Percentiles rank a stretch among this genome's conserved stretches.
phyloP scores from a whole-genome alignment of 352 stramenopile genomes.

The Phytophthora citricola region DNA sequence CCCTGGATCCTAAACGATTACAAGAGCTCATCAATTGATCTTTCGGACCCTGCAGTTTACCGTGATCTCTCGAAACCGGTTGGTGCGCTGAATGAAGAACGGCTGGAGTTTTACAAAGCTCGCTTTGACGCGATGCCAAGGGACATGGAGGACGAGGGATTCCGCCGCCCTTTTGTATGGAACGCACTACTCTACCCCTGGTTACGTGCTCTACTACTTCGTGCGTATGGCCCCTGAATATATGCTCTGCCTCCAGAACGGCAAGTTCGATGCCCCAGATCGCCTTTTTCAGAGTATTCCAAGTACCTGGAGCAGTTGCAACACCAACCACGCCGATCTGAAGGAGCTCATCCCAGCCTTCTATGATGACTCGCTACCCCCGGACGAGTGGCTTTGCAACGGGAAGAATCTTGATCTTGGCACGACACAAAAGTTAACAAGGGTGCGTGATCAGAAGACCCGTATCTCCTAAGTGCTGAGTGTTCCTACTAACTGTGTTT shows the following conservation, averaged over 20 bases:
- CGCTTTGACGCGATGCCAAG: constrained; percentile 92
- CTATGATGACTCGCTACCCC: constrained; percentile 92
- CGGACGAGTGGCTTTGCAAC: constrained; percentile 96
- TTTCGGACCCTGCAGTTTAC: constrained; percentile 86
- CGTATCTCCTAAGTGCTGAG: not conserved
- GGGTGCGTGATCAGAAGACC: constrained; percentile 29
- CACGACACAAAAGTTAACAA: constrained; percentile 87
- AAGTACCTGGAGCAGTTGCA: constrained; percentile 91
- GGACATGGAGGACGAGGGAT: constrained; percentile 81
- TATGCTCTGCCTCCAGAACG: constrained; percentile 96
- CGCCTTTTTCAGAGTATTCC: constrained; percentile 96
- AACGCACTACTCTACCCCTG: constrained; percentile 93
- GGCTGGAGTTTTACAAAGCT: constrained; percentile 89
- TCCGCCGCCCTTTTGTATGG: constrained; percentile 97
- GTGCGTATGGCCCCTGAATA: constrained; percentile 97
- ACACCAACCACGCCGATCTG: constrained; percentile 93
- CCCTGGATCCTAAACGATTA: constrained; percentile 97
- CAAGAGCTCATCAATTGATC: constrained; percentile 77
- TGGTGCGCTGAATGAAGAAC: constrained; percentile 92
- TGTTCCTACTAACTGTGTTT: constrained; percentile 8
- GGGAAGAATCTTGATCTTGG: constrained; percentile 96
- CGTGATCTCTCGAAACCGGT: constrained; percentile 96
- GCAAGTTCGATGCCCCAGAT: constrained; percentile 99
- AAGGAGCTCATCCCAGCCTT: constrained; percentile 99
- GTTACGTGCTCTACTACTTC: constrained; percentile 99